Evolutionary conservation across 2,329 filamentous ascomycete genomes (phyloP).

Genomic region (Aureobasidium vineae): DNA sequence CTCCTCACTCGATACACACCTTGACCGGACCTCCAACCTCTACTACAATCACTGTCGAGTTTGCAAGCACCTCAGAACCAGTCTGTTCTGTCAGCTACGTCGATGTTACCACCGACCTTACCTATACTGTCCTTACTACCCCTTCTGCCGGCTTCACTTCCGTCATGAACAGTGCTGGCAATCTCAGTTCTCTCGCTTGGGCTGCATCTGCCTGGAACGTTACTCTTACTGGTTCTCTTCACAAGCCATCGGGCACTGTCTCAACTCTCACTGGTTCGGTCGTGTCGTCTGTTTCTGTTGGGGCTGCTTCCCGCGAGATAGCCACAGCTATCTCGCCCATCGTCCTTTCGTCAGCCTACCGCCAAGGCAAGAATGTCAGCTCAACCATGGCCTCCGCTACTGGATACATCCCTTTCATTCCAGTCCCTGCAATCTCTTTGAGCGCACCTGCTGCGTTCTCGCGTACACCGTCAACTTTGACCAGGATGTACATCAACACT

Average conservation of each 20-base stretch:
- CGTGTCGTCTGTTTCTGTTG: background rate
- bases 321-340: background rate
- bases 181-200: conserved; percentile 1
- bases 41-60: conserved; percentile 4
- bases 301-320: background rate
- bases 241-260: background rate
- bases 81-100: conserved; percentile 17
- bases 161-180: background rate
- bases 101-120: conserved; percentile 15
- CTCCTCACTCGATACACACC: background rate
- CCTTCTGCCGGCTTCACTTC: conserved; percentile 1
- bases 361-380: background rate
- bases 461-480: conserved; percentile 15
- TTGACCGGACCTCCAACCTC: conserved; percentile 12
- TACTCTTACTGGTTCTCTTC: background rate
- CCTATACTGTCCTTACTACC: conserved; percentile 14
- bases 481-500: conserved; percentile 18
- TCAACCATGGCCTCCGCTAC: background rate
- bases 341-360: background rate
- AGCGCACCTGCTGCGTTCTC: background rate
- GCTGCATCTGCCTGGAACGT: conserved; percentile 5
- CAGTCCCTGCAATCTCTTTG: background rate
- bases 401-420: conserved; percentile 10
- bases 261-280: background rate
- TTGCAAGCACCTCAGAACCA: conserved; percentile 15